A percentile compares a stretch with the other conserved stretches of the same genome.
Evolutionary conservation across 805 yeast species (phyloP).

Genomic region (Saturnispora zaruensis): DNA sequence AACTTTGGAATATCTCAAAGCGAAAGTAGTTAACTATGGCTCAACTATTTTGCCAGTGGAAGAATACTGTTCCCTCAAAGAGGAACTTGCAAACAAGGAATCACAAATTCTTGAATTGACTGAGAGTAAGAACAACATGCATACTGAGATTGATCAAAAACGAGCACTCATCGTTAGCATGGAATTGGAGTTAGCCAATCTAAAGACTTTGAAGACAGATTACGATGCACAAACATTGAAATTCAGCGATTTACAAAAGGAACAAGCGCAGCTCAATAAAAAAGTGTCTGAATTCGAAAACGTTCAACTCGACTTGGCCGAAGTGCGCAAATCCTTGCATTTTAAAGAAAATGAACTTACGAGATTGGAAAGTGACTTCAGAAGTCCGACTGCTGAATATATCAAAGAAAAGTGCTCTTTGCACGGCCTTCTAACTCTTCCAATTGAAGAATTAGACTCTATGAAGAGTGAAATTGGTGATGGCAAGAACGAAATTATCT

Average conservation of each 20-base stretch:
- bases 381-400: constrained; percentile 16
- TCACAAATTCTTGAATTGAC: constrained; percentile 3
- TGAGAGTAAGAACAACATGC: background rate
- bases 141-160: constrained; percentile 1
- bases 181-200: constrained; percentile 3
- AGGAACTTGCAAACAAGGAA: background rate
- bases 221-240: background rate
- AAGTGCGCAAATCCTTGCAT: background rate
- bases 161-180: constrained; percentile 4
- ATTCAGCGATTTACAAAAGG: background rate
- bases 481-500: constrained; percentile 8
- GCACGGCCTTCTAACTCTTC: constrained; percentile 24
- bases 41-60: constrained; percentile 19
- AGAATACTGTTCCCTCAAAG: constrained; percentile 15
- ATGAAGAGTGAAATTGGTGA: constrained; percentile 4
- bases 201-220: constrained; percentile 1
- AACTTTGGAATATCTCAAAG: constrained; percentile 23
- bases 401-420: constrained; percentile 23
- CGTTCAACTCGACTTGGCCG: background rate
- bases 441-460: constrained; percentile 7
- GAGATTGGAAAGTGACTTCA: constrained; percentile 4
- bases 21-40: constrained; percentile 24
- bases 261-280: background rate
- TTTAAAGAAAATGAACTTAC: constrained; percentile 4
- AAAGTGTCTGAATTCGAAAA: background rate